These are phyloP conservation scores for Tagetes erecta DNA, from an alignment of 129 eudicot species.

Conservation along the genomic window DNA sequence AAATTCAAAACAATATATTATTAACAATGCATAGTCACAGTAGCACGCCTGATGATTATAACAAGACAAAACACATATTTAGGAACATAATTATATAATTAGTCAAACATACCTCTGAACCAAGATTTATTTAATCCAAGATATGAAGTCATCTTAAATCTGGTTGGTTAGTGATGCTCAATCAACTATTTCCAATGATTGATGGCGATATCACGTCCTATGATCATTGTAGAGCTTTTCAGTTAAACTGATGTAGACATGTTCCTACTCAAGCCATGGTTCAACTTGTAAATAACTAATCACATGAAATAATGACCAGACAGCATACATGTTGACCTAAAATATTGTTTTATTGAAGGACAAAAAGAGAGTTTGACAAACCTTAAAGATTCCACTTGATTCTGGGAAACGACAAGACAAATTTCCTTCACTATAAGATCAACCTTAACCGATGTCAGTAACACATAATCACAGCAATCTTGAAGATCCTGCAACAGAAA, in stretches of 20 bases:
- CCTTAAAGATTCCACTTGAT: constrained; percentile 45
- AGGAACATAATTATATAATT: background rate
- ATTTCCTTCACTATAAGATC: constrained; percentile 40
- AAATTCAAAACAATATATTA: background rate
- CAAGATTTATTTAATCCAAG: constrained; percentile 23
- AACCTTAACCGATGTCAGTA: constrained; percentile 12
- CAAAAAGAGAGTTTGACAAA: constrained; percentile 27
- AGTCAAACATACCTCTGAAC: constrained; percentile 17
- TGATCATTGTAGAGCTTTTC: background rate
- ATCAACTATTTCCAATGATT: background rate
- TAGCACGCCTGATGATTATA: constrained; percentile 24
- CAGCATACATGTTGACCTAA: constrained; percentile 16
- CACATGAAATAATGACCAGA: constrained; percentile 26
- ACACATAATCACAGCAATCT: constrained; percentile 31
- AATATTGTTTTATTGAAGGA: constrained; percentile 13
- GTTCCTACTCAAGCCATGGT: constrained; percentile 27
- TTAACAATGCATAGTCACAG: background rate
- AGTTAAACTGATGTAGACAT: constrained; percentile 31
- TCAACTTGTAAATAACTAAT: constrained; percentile 26
- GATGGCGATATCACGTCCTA: background rate
- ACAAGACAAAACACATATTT: constrained; percentile 20
- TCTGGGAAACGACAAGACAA: constrained; percentile 33
- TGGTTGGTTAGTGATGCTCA: constrained; percentile 15
- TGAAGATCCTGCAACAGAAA: constrained; percentile 14
- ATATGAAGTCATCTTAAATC: background rate